These are phyloP conservation scores for Moesziomyces parantarcticus DNA, from an alignment of 1,284 basidiomycete species.

Conservation along the genomic window DNA sequence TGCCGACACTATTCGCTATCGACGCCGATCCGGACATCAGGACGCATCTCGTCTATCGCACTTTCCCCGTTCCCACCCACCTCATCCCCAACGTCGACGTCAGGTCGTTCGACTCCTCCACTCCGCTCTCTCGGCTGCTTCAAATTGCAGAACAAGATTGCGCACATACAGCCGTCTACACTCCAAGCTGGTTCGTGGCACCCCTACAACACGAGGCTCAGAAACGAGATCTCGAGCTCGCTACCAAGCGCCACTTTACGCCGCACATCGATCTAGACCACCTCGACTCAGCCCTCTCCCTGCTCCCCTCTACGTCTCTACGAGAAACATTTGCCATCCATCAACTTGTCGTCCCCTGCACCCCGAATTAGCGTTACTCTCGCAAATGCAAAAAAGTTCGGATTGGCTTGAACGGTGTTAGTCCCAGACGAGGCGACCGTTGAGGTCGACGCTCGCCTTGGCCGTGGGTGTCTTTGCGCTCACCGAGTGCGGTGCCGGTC, in stretches of 20 bases:
- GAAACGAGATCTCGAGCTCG: not conserved
- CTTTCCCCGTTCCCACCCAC: conserved; percentile 46
- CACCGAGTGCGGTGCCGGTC: conserved; percentile 22
- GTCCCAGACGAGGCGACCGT: conserved; percentile 51
- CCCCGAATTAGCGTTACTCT: too few species aligned
- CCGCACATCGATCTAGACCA: conserved; percentile 51
- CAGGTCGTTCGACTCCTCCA: conserved; percentile 1
- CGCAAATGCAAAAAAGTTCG: too few species aligned
- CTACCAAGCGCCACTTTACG: not conserved
- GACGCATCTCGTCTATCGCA: conserved; percentile 34
- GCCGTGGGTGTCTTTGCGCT: conserved; percentile 16
- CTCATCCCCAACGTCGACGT: conserved; percentile 15
- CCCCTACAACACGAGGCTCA: not conserved
- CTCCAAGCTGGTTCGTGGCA: conserved; percentile 8
- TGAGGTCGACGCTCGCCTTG: conserved; percentile 46
- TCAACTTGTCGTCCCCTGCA: not conserved
- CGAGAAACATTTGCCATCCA: not conserved
- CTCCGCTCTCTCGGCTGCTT: not conserved
- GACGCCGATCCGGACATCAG: not conserved
- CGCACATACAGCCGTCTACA: conserved; percentile 16
- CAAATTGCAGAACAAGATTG: conserved; percentile 2
- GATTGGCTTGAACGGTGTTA: too few species aligned
- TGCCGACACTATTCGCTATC: conserved; percentile 40
- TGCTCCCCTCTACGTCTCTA: not conserved
- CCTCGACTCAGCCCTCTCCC: conserved; percentile 2